A percentile compares a stretch with the other conserved stretches of the same genome.
Conservation (phyloP, 2,329 filamentous ascomycete genomes). For the Bimuria novae-zelandiae region DNA sequence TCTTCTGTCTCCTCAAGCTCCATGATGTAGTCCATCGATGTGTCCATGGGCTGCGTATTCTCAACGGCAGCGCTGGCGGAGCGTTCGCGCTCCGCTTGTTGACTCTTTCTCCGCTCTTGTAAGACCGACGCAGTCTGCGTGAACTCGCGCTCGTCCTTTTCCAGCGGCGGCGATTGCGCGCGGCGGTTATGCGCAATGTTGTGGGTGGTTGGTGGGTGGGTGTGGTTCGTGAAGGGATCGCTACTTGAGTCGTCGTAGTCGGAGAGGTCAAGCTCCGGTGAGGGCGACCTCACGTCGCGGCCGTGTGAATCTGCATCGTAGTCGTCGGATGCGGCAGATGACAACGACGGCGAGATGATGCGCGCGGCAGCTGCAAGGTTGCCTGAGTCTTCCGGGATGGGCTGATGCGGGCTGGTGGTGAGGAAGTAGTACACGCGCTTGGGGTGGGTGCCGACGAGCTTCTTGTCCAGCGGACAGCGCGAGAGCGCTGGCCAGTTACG, state of each 20-base stretch:
- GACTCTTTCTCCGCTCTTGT: slow-evolving; percentile 60
- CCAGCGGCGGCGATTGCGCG: slow-evolving; percentile 83
- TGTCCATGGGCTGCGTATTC: slow-evolving; percentile 32
- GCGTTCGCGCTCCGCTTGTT: slow-evolving; percentile 47
- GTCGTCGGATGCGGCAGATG: slow-evolving; percentile 75
- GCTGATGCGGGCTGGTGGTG: slow-evolving; percentile 82
- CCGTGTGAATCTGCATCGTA: slow-evolving; percentile 63
- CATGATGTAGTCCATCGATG: slow-evolving; percentile 45
- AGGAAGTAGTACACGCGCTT: slow-evolving; percentile 96
- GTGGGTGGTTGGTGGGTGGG: slow-evolving; percentile 46
- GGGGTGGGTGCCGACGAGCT: slow-evolving; percentile 88
- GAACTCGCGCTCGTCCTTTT: slow-evolving; percentile 95
- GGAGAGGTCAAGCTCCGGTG: slow-evolving; percentile 90
- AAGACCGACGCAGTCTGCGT: slow-evolving; percentile 91
- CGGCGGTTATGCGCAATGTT: slow-evolving; percentile 65
- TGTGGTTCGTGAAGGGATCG: slow-evolving; percentile 62
- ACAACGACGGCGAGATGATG: slow-evolving; percentile 83
- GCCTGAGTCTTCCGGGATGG: slow-evolving; percentile 71
- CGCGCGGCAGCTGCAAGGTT: slow-evolving; percentile 56
- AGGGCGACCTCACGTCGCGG: slow-evolving; percentile 76
- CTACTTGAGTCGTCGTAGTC: slow-evolving; percentile 75
- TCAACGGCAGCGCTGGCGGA: slow-evolving; percentile 46
- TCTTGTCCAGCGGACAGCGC: slow-evolving; percentile 89
- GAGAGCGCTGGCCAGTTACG: slow-evolving; percentile 76
- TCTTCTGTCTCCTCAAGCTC: slow-evolving; percentile 53